These are phyloP conservation scores for Cyclostephanos invisitatus DNA, from an alignment of 108 stramenopile species.

Conservation along the genomic window DNA sequence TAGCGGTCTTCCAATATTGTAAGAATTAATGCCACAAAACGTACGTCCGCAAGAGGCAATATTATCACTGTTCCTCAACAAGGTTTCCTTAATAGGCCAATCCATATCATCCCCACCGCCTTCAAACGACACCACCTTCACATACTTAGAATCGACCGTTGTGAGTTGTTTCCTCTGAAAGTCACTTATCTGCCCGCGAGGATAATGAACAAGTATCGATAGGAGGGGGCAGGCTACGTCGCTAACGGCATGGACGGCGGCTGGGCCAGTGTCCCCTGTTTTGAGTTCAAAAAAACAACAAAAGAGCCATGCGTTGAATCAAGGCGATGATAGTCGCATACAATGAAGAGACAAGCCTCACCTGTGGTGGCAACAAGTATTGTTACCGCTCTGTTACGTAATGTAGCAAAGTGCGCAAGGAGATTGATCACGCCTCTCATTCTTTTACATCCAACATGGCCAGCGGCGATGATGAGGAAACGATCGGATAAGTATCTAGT, in stretches of 20 bases:
- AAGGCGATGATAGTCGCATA: not conserved
- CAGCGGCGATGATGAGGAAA: not conserved
- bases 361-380: slow-evolving; percentile 68
- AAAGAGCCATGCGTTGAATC: not conserved
- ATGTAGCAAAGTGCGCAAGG: slow-evolving; percentile 63
- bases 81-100: slow-evolving; percentile 75
- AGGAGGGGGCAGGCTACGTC: slow-evolving; percentile 64
- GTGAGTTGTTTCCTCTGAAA: slow-evolving; percentile 90
- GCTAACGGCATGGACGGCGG: slow-evolving; percentile 82
- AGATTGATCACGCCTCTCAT: slow-evolving; percentile 69
- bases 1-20: slow-evolving; percentile 86
- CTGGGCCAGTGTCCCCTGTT: slow-evolving; percentile 94
- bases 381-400: slow-evolving; percentile 55
- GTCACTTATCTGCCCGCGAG: slow-evolving; percentile 78
- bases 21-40: slow-evolving; percentile 78
- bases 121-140: slow-evolving; percentile 76
- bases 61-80: slow-evolving; percentile 31
- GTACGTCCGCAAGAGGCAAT: slow-evolving; percentile 14
- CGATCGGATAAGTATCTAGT: not conserved
- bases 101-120: slow-evolving; percentile 95
- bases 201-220: slow-evolving; percentile 81
- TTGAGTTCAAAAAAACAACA: not conserved
- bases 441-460: slow-evolving; percentile 8
- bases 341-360: slow-evolving; percentile 7
- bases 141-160: slow-evolving; percentile 49